Evolutionary conservation across 768 basidiomycete genomes (phyloP).

Genomic region (Botryobasidium botryosum): DNA sequence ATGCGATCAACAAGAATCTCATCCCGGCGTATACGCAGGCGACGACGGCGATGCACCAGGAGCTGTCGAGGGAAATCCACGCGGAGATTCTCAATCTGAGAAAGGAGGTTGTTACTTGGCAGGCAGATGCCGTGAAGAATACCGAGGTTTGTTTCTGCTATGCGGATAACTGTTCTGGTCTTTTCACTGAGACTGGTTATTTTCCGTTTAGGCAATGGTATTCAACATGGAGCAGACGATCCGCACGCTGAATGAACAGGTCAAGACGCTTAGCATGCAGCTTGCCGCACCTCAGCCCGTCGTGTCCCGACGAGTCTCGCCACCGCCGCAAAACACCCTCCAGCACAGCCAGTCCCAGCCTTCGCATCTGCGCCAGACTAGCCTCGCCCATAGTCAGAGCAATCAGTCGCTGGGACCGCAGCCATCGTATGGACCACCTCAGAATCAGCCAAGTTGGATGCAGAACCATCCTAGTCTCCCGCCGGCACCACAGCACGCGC

Average conservation of each 20-base stretch:
- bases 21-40: slow-evolving; percentile 62
- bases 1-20: slow-evolving; percentile 52
- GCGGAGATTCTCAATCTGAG: slow-evolving; percentile 61
- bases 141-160: slow-evolving; percentile 45
- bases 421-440: neutral
- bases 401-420: slow-evolving; percentile 1
- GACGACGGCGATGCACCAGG: slow-evolving; percentile 62
- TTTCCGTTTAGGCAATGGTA: slow-evolving; percentile 43
- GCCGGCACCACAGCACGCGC: slow-evolving; percentile 1
- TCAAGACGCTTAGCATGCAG: slow-evolving; percentile 60
- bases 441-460: slow-evolving; percentile 5
- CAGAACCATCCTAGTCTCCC: neutral
- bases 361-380: slow-evolving; percentile 5
- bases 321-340: slow-evolving; percentile 21
- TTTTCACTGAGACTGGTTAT: slow-evolving; percentile 2
- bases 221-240: slow-evolving; percentile 70
- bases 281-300: slow-evolving; percentile 12
- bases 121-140: slow-evolving; percentile 54
- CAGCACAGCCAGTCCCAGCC: slow-evolving; percentile 5
- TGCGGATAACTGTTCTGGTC: neutral
- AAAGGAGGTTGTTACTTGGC: slow-evolving; percentile 66
- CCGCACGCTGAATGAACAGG: slow-evolving; percentile 57
- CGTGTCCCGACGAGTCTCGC: slow-evolving; percentile 24
- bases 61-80: slow-evolving; percentile 56
- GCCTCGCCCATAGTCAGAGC: neutral